Evolutionary conservation across 805 yeast species (phyloP).

Genomic region (Candida patagonica): DNA sequence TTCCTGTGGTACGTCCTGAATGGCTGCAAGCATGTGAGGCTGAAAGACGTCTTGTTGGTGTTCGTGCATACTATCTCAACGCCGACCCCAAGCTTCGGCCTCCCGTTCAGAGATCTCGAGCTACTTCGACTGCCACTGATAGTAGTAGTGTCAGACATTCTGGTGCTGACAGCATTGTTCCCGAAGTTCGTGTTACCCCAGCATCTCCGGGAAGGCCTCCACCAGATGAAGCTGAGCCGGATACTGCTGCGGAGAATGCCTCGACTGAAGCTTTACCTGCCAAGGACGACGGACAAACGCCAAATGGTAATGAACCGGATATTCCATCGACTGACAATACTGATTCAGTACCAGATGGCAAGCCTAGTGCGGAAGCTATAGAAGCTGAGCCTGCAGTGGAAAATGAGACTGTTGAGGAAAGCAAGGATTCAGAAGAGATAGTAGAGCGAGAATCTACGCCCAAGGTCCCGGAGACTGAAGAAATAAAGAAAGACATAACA

Average conservation of each 20-base stretch:
- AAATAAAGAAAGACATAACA: background rate
- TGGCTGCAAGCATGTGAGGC: conserved; percentile 92
- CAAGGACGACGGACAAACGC: too few relatives aligned
- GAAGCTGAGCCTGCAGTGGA: too few relatives aligned
- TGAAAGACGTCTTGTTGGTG: conserved; percentile 88
- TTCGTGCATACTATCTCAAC: conserved; percentile 52
- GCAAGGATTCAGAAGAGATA: too few relatives aligned
- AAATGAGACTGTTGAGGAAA: too few relatives aligned
- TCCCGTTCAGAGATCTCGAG: conserved; percentile 15
- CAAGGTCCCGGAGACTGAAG: conserved; percentile 1
- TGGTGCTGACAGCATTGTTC: background rate
- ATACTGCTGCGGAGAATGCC: background rate
- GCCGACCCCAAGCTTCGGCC: conserved; percentile 28
- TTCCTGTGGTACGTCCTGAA: conserved; percentile 92
- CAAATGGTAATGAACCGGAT: too few relatives aligned
- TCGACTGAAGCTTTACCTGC: too few relatives aligned
- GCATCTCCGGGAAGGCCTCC: conserved; percentile 1
- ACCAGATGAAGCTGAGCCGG: background rate
- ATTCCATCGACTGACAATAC: too few relatives aligned
- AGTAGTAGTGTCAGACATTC: background rate
- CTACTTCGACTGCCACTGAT: conserved; percentile 8
- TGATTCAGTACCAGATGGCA: too few relatives aligned
- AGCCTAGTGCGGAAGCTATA: too few relatives aligned
- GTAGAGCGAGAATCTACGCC: background rate
- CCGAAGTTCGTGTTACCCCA: too few relatives aligned